These are phyloP conservation scores for Umbelopsis ramanniana DNA, from an alignment of 192 early-diverging fungal species.

Conservation along the genomic window DNA sequence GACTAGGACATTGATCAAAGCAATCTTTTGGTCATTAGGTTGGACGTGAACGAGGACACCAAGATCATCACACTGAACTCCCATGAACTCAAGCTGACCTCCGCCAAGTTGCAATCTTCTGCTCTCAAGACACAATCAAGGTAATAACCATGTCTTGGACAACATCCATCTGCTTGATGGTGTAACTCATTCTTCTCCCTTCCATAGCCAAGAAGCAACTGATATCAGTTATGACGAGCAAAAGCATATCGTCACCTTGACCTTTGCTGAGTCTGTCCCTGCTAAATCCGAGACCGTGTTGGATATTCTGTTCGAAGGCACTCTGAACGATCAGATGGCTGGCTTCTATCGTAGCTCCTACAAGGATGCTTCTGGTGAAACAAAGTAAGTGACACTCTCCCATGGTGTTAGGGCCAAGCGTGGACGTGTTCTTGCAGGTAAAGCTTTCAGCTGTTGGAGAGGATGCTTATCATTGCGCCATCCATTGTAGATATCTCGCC, in stretches of 20 bases:
- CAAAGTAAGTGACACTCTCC: constrained; percentile 27
- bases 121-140: constrained; percentile 57
- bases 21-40: constrained; percentile 26
- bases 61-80: constrained; percentile 69
- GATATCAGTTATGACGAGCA: constrained; percentile 50
- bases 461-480: too few relatives aligned
- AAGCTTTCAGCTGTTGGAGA: too few relatives aligned
- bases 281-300: constrained; percentile 56
- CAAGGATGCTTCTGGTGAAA: constrained; percentile 60
- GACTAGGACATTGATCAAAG: too few relatives aligned
- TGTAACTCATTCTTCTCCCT: neutral
- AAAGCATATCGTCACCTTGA: constrained; percentile 56
- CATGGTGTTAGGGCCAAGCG: neutral
- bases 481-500: constrained; percentile 67
- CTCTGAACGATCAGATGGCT: constrained; percentile 85
- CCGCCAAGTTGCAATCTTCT: constrained; percentile 49
- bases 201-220: constrained; percentile 33
- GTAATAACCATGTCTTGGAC: neutral
- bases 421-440: too few relatives aligned
- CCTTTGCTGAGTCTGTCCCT: constrained; percentile 61
- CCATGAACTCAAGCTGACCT: constrained; percentile 66
- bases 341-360: constrained; percentile 94
- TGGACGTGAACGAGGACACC: constrained; percentile 66
- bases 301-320: constrained; percentile 63
- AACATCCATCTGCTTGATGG: neutral